Percentiles rank a stretch among this genome's conserved stretches.
phyloP scores from a whole-genome alignment of 352 stramenopile species.

The Phytopythium helicoides region DNA sequence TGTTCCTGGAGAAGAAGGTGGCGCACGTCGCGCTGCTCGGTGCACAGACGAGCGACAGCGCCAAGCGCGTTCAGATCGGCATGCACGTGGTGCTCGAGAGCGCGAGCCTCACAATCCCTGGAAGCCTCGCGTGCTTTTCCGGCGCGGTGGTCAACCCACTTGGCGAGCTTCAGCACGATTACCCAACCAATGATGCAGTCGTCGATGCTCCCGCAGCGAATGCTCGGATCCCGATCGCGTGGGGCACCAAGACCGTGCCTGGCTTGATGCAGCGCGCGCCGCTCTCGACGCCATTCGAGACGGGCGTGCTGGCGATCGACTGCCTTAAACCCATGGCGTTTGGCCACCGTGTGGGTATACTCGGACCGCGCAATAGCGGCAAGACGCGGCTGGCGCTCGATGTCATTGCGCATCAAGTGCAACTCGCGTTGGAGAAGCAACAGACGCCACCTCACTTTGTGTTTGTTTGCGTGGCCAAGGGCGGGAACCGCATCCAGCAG shows the following conservation, averaged over 20 bases:
- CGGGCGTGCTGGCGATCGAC: constrained; percentile 67
- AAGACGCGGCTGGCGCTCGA: constrained; percentile 72
- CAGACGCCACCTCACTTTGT: constrained; percentile 62
- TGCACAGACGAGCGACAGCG: constrained; percentile 13
- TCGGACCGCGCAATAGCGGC: constrained; percentile 64
- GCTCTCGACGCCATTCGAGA: constrained; percentile 53
- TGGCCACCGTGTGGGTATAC: constrained; percentile 63
- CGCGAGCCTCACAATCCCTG: constrained; percentile 46
- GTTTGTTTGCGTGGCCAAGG: constrained; percentile 76
- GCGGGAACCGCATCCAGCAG: constrained; percentile 49
- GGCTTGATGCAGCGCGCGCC: constrained; percentile 54
- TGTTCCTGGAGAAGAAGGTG: constrained; percentile 60
- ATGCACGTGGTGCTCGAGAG: constrained; percentile 61
- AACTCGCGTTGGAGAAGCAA: constrained; percentile 16
- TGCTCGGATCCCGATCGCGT: constrained; percentile 44
- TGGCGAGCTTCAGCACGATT: constrained; percentile 28
- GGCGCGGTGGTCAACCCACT: constrained; percentile 54
- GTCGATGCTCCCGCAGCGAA: constrained; percentile 12
- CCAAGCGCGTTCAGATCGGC: constrained; percentile 34
- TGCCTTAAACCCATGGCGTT: constrained; percentile 74
- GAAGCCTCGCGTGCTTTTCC: constrained; percentile 37
- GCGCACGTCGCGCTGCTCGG: constrained; percentile 59
- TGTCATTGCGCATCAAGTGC: constrained; percentile 61
- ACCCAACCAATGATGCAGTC: constrained; percentile 1
- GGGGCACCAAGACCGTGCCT: constrained; percentile 59